These are phyloP conservation scores for Kluyveromyces aestuarii DNA, from an alignment of 805 yeast species.

Conservation along the genomic window DNA sequence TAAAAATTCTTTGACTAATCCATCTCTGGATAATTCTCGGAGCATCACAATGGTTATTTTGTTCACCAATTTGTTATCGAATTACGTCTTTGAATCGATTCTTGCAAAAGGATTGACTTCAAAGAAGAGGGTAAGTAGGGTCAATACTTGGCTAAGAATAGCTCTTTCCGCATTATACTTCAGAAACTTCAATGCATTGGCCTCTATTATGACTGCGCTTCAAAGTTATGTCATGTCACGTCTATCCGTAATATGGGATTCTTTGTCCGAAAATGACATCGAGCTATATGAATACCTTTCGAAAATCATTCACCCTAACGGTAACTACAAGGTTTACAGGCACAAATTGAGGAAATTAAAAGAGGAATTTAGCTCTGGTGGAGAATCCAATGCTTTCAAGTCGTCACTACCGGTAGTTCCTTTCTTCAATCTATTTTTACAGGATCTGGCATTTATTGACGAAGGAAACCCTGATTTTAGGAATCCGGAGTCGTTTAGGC, in stretches of 20 bases:
- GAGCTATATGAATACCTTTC: conserved; percentile 56
- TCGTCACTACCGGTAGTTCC: conserved; percentile 58
- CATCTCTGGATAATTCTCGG: conserved; percentile 50
- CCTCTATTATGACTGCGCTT: conserved; percentile 67
- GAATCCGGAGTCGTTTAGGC: conserved; percentile 42
- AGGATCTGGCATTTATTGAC: conserved; percentile 70
- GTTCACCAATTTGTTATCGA: conserved; percentile 65
- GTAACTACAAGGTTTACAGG: conserved; percentile 63
- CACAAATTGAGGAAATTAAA: conserved; percentile 49
- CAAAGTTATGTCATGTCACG: conserved; percentile 67
- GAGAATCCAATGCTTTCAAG: conserved; percentile 10
- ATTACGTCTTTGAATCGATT: conserved; percentile 62
- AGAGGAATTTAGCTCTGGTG: conserved; percentile 24
- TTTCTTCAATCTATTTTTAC: conserved; percentile 62
- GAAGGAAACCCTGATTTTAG: conserved; percentile 73
- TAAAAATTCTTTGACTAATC: conserved; percentile 51
- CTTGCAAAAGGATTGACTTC: conserved; percentile 40
- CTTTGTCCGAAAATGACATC: conserved; percentile 47
- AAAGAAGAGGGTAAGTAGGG: conserved; percentile 43
- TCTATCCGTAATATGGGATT: conserved; percentile 49
- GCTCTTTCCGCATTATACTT: conserved; percentile 65
- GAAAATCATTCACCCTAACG: conserved; percentile 64
- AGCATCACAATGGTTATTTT: conserved; percentile 51
- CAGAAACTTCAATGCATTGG: conserved; percentile 69
- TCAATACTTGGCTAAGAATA: conserved; percentile 65